Conservation (phyloP, 140 eudicot species). For the Flaveria floridana region DNA sequence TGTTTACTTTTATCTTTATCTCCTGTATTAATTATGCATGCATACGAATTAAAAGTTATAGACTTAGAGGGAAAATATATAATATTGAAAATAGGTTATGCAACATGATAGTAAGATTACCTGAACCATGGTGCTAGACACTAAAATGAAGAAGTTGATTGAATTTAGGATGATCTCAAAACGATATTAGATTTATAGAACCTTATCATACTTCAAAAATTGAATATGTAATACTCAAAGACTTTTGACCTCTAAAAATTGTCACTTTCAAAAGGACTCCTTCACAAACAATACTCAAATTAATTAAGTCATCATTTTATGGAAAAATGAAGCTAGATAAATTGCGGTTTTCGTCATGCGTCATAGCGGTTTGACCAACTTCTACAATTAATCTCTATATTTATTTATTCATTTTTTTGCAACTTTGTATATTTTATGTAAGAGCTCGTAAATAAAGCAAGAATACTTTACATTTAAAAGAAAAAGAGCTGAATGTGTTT, state of each 20-base stretch:
- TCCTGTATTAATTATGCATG: slow-evolving; percentile 26
- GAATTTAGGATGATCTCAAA: background rate
- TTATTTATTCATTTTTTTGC: no score
- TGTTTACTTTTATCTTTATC: slow-evolving; percentile 45
- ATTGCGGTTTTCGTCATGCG: no score
- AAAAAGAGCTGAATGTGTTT: no score
- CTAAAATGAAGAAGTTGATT: no score
- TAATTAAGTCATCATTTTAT: background rate
- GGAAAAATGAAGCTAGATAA: no score
- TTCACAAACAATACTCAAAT: background rate
- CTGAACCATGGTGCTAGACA: slow-evolving; percentile 15
- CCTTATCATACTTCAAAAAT: background rate
- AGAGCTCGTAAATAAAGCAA: no score
- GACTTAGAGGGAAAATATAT: background rate
- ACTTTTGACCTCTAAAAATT: background rate
- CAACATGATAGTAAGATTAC: slow-evolving; percentile 4
- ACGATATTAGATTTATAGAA: background rate
- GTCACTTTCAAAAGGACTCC: background rate
- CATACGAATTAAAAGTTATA: background rate
- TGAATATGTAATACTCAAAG: background rate
- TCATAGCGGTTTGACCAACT: no score
- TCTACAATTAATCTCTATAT: no score
- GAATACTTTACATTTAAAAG: no score
- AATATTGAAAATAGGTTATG: background rate
- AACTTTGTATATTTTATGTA: no score